Conservation (phyloP, 2,329 filamentous ascomycete genomes). For the Colletotrichum sublineola region DNA sequence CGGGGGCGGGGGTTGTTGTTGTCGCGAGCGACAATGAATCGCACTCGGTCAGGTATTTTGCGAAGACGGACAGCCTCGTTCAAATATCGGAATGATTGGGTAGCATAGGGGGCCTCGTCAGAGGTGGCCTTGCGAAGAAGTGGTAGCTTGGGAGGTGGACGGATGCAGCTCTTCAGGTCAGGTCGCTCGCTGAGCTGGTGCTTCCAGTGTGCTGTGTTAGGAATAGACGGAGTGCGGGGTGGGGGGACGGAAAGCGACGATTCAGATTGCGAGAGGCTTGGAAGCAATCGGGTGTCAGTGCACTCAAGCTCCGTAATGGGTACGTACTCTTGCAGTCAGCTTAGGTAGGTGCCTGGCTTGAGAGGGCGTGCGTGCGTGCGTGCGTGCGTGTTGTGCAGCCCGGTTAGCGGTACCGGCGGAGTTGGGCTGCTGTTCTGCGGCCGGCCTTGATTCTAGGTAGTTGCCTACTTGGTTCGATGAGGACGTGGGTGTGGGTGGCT, state of each 20-base stretch:
- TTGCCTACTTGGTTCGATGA: conserved; percentile 8
- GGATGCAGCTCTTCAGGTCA: conserved; percentile 38
- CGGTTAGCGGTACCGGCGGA: conserved; percentile 20
- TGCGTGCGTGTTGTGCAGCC: conserved; percentile 5
- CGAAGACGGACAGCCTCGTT: conserved; percentile 31
- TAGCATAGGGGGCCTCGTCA: conserved; percentile 38
- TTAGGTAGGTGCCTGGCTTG: conserved; percentile 7
- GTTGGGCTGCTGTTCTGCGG: conserved; percentile 34
- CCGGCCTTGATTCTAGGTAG: conserved; percentile 7
- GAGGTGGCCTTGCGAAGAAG: conserved; percentile 33
- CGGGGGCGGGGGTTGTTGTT: neutral
- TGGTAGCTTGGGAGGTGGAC: conserved; percentile 26
- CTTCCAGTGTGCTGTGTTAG: conserved; percentile 31
- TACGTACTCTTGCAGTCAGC: conserved; percentile 31
- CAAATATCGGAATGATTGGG: conserved; percentile 37
- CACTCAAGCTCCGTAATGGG: conserved; percentile 16
- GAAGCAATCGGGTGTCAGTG: conserved; percentile 27
- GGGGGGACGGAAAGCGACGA: conserved; percentile 33
- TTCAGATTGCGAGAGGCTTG: conserved; percentile 23
- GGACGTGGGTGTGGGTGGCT: neutral
- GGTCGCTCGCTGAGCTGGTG: conserved; percentile 23
- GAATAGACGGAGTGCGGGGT: conserved; percentile 37
- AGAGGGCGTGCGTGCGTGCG: neutral
- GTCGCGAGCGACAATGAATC: conserved; percentile 22
- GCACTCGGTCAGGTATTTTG: conserved; percentile 24